Evolutionary conservation across 225 moss, liverwort and hornwort species (phyloP), one percentile per base, ranked within the genome.

Genomic region (Polytrichum commune): DNA sequence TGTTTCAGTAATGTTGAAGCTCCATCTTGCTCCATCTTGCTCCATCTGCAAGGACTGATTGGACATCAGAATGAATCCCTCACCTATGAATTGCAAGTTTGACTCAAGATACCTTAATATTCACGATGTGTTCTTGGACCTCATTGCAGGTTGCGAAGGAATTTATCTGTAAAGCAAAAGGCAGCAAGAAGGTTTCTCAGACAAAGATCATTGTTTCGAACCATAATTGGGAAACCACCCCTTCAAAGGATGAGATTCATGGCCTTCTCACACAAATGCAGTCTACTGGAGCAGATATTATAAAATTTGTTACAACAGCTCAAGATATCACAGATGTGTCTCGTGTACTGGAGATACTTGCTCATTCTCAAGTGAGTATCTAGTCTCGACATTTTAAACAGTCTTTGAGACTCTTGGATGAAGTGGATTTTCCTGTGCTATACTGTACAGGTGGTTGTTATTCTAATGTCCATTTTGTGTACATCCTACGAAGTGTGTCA

Each of bases 191-290:
- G 1, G 78, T 80, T 10, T 89, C 89, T 10, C 67, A 73, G 18
- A 91, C 94, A 19, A 94, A 94, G 84, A 82, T 94, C 62, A 94
- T 97, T 27, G 97, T 94, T 13, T 97, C 97, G 1, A 97, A 86
- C 72, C 94, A 97, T 77, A 94, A 97, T 67, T 97, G 92, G 83
- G 68, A 91, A 23, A 79, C 10, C 4, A 97, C 97, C 27, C 94
- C 97, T 13, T 72, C 92, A 22, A 80, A 80, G 27, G 91, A 92
- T 73, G 97, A 88, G 69, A 77, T 97, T 46, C 92, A 89, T 72
- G 77, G 72, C n/a, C 78, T 91, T 18, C 73, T 86, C 58, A 88
- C 79, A 1, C 80, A 85, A 76, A 81, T 91, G 68, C 92, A 92
- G 69, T 79, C 81, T 23, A 77, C 94, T 5, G 94, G 97, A 73